Base-by-base conservation (phyloP, 345 rosid species). In the Gossypium stocksii region DNA sequence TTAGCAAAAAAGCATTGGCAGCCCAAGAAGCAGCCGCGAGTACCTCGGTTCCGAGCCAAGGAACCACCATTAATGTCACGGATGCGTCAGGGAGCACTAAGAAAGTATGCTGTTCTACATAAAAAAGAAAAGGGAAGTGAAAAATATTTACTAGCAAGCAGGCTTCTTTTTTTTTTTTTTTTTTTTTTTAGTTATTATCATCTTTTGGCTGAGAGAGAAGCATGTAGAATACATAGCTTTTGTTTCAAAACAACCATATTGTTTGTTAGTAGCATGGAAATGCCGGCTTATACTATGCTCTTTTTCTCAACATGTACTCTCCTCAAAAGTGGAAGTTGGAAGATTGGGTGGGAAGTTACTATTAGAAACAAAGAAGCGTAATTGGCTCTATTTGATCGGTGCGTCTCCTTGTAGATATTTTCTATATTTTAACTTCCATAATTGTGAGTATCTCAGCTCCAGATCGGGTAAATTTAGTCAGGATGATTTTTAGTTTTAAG, bases 1-100 rank as follows among this genome's bases (percentile, higher is more conserved):
- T 86, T 53, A 89, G 93, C 89, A 89, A 86, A 69, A 89, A 88
- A 70, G 96, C 91, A 45, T 74, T 89, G 78, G 90, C 90, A 53
- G 90, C 93, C 29, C 87, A 86, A 78, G 89, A 86, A 79, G 89
- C 89, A 17, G 83, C 87, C 6, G 89, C 88, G 25, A 83, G 75
- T 54, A 61, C 84, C 0, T 66, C 87, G 0, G 70, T 81, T 41
- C 92, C 92, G 0, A 86, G 87, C 2, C 93, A 89, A 76, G 90
- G 92, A 66, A 85, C 92, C 53, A 85, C 89, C 3, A 87, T 91
- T 23, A 85, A 91, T 44, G 89, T 89, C 61, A 76, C 77, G 8
- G 89, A 91, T 71, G 74, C 83, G 25, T 86, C 90, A 67, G 89
- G 84, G 14, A 81, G 78, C 29, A 77, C 70, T 25, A 86, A 76